Percentiles rank a stretch among this genome's conserved stretches.
Evolutionary conservation across 768 basidiomycete genomes (phyloP).

Genomic region (Rhodotorula graminis): DNA sequence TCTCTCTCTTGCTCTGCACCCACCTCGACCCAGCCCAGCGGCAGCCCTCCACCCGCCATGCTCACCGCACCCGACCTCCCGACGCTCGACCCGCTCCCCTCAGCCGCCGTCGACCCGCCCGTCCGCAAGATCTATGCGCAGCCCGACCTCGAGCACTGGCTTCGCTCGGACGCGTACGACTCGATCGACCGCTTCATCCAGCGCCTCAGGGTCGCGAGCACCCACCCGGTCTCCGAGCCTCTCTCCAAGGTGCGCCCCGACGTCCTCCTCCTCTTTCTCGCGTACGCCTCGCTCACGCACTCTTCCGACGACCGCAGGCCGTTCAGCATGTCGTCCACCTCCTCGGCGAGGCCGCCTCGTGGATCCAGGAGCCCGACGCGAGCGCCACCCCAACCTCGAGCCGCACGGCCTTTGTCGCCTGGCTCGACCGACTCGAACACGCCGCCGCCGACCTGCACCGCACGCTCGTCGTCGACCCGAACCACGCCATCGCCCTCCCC

Average conservation of each 20-base stretch:
- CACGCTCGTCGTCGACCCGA: constrained; percentile 52
- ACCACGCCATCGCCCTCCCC: constrained; percentile 54
- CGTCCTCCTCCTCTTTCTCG: not conserved
- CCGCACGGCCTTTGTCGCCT: constrained; percentile 48
- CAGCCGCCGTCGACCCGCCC: not conserved
- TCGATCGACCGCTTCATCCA: constrained; percentile 66
- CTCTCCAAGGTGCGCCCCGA: not conserved
- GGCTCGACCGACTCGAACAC: constrained; percentile 72
- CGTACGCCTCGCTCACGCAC: too few species aligned
- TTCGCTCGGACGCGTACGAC: constrained; percentile 62
- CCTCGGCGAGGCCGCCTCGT: not conserved
- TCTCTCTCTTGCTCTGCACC: not conserved
- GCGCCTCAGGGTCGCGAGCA: constrained; percentile 64
- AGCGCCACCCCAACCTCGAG: not conserved
- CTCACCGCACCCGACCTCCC: not conserved
- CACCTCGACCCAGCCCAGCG: not conserved
- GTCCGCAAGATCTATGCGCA: constrained; percentile 58
- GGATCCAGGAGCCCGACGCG: not conserved
- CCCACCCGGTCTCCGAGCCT: constrained; percentile 64
- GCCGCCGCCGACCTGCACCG: constrained; percentile 51
- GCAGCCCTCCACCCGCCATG: not conserved
- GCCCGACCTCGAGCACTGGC: constrained; percentile 71
- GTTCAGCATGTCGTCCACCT: not conserved
- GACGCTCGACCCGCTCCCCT: not conserved
- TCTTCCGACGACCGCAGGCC: not conserved